Percentiles rank a stretch among this genome's conserved stretches.
phyloP scores from a whole-genome alignment of 768 basidiomycete genomes.

The Pisolithus marmoratus region DNA sequence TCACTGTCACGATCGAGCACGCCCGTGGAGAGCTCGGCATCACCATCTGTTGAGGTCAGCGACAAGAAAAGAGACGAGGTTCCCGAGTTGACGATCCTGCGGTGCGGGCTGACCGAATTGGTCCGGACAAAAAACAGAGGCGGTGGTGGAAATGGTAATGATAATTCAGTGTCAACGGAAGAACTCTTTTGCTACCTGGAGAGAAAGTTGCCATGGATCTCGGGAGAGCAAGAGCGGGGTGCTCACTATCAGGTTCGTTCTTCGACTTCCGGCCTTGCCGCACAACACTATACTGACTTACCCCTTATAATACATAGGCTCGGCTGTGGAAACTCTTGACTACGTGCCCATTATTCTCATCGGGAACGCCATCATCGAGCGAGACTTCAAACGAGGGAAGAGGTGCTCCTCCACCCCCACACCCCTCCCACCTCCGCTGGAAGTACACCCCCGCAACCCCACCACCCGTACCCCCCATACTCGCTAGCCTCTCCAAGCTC shows the following conservation, averaged over 20 bases:
- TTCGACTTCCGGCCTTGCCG: neutral
- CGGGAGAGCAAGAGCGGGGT: constrained; percentile 47
- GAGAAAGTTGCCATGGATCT: constrained; percentile 52
- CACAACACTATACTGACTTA: neutral
- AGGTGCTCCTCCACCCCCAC: constrained; percentile 1
- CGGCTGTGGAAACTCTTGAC: constrained; percentile 57
- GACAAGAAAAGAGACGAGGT: constrained; percentile 21
- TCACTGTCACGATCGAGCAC: neutral
- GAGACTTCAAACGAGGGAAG: no score
- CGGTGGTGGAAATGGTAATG: neutral
- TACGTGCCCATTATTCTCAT: constrained; percentile 46
- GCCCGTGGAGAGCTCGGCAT: neutral
- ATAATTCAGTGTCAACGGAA: constrained; percentile 41
- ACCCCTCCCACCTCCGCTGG: constrained; percentile 31
- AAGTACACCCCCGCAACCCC: constrained; percentile 29
- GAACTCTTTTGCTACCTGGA: constrained; percentile 57
- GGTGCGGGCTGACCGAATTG: constrained; percentile 55
- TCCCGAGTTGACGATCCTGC: constrained; percentile 51
- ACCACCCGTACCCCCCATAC: constrained; percentile 24
- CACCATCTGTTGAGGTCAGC: constrained; percentile 6
- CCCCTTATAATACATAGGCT: constrained; percentile 27
- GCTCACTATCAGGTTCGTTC: constrained; percentile 47
- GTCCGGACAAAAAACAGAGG: constrained; percentile 26
- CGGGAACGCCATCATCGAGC: constrained; percentile 16
- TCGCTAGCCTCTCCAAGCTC: constrained; percentile 17